Evolutionary conservation across 768 basidiomycete genomes (phyloP), one percentile per base, ranked within the genome.

Genomic region (Phylloporus sp.): DNA sequence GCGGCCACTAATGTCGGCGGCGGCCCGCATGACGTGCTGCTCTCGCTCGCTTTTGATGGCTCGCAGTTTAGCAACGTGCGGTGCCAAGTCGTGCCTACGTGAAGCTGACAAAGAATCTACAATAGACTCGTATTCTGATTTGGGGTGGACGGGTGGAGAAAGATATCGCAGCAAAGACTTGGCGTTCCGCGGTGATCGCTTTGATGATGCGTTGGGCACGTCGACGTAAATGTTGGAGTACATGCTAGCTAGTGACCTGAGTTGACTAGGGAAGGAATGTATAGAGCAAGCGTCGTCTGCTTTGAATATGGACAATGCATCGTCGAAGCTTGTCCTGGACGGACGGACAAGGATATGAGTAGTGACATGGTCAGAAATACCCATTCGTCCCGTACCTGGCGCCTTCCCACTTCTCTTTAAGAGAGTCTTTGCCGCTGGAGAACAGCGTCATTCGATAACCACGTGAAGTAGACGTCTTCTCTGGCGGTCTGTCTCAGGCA

Each of bases 391-490:
- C 14, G 17, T 54, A 80, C 80, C 78, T 76, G 29, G 91, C 82
- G 10, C 96, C 96, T 34, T 95, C 90, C 96, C 96, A 99, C 55
- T 88, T 81, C 61, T 92, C 91, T 56, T 86, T 84, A 14, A 74
- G 71, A 1, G 79, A 59, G 59, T 94, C 82, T 49, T 80, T 86
- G 14, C 88, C 86, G 1, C 75, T 69, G 26, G 82, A 84, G 62
- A 96, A 98, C 27, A 98, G 63, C 0, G 84, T 83, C 86, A 94
- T 92, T 44, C 73, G 75, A 67, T 94, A 97, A 1, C 92, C 93
- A 55, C 81, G 75, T 1, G 82, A 69, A 5, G 76, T 76, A 1
- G 84, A 79, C 28, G 71, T 74, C 57, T 88, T 89, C 64, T 91
- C 88, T 89, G 57, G 6, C 13, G 14, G 22, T 32, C 15, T 17